phyloP scores from a whole-genome alignment of 495 filamentous ascomycete species.

The Penicillium canescens region DNA sequence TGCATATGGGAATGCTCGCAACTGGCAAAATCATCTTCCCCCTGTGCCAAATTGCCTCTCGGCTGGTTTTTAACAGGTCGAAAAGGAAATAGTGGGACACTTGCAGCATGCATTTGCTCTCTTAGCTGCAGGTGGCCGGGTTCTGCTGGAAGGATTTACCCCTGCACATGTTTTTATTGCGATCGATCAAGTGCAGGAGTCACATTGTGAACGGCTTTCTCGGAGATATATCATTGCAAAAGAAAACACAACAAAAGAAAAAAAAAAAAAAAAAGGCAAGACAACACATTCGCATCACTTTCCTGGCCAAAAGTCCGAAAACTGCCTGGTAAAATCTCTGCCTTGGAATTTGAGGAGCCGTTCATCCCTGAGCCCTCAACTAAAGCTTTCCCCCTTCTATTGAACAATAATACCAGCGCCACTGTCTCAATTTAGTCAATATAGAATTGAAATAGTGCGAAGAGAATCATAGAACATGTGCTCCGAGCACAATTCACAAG shows the following conservation, averaged over 20 bases:
- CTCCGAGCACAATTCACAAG: not conserved
- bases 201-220: not conserved
- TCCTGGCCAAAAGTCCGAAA: no score
- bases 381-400: no score
- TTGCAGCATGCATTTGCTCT: constrained; percentile 1
- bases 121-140: not conserved
- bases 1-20: not conserved
- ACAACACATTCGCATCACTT: no score
- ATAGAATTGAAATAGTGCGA: not conserved
- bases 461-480: not conserved
- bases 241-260: no score
- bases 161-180: not conserved
- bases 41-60: constrained; percentile 8
- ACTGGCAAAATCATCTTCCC: not conserved
- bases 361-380: no score
- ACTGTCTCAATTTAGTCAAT: no score
- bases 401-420: no score
- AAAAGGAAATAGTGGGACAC: constrained; percentile 8
- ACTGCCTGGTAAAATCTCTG: no score
- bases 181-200: constrained; percentile 2
- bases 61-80: constrained; percentile 17
- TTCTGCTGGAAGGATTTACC: not conserved
- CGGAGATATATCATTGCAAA: not conserved
- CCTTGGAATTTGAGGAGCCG: no score
- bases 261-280: no score